phyloP scores from a whole-genome alignment of 805 yeast species.

The Candida sakaeoensis region DNA sequence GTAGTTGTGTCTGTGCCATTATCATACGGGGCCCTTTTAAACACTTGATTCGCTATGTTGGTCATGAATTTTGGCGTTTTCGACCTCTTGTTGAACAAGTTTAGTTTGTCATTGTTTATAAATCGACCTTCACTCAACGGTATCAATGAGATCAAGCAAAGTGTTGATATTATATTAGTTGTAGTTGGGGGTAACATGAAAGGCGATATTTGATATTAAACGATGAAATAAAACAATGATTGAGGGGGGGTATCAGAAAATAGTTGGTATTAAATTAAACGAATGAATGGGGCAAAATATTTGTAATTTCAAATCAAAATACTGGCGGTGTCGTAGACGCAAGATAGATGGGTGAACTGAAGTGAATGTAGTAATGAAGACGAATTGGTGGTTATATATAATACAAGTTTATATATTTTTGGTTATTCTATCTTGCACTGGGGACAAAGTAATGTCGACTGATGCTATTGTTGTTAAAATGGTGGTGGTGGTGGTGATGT shows the following conservation, averaged over 20 bases:
- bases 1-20: background rate
- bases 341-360: no score
- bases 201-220: no score
- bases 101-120: background rate
- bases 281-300: conserved; percentile 5
- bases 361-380: no score
- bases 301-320: no score
- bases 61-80: background rate
- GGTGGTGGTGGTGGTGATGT: no score
- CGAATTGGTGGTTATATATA: no score
- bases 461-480: no score
- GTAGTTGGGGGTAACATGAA: conserved; percentile 3
- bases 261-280: conserved; percentile 1
- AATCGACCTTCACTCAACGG: conserved; percentile 1
- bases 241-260: background rate
- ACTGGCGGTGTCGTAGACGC: no score
- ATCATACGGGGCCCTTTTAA: conserved; percentile 3
- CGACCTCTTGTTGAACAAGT: background rate
- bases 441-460: no score
- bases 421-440: no score
- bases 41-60: conserved; percentile 1
- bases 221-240: background rate
- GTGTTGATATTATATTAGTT: conserved; percentile 6
- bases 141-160: conserved; percentile 5
- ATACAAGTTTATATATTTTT: no score